phyloP scores from a whole-genome alignment of 495 filamentous ascomycete species.

The Penicillium riverlandense region DNA sequence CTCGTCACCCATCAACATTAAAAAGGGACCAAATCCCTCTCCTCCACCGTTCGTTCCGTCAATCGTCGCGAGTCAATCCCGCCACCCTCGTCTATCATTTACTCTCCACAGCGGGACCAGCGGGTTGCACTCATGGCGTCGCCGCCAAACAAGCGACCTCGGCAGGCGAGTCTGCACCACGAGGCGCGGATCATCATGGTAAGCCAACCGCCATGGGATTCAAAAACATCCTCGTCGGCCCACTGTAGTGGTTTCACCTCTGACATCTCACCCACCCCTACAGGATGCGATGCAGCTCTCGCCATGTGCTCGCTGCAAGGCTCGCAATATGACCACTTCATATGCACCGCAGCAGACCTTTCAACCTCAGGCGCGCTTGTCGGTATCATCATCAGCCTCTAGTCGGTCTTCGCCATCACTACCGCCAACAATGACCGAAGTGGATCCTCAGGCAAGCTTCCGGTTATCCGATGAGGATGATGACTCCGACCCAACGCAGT shows the following conservation, averaged over 20 bases:
- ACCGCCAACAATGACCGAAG: conserved; percentile 1
- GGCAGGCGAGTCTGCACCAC: conserved; percentile 4
- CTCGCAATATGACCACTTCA: conserved; percentile 27
- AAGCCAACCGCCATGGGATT: too few relatives aligned
- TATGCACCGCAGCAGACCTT: conserved; percentile 11
- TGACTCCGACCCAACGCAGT: neutral
- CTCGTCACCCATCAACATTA: too few relatives aligned
- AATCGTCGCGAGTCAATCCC: too few relatives aligned
- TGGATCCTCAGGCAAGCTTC: neutral
- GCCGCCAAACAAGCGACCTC: conserved; percentile 12
- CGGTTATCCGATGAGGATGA: neutral
- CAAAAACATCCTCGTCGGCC: too few relatives aligned
- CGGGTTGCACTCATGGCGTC: neutral
- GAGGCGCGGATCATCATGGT: conserved; percentile 4
- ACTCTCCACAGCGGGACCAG: too few relatives aligned
- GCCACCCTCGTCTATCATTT: too few relatives aligned
- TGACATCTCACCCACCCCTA: too few relatives aligned
- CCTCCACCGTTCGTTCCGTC: too few relatives aligned
- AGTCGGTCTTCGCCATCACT: conserved; percentile 5
- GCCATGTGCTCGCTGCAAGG: conserved; percentile 15
- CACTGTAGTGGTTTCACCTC: too few relatives aligned
- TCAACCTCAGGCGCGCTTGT: too few relatives aligned
- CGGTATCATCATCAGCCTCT: conserved; percentile 5
- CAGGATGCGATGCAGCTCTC: too few relatives aligned
- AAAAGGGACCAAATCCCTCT: too few relatives aligned